Base-by-base conservation (phyloP, 2,329 filamentous ascomycete genomes). In the Trichoderma koningiopsis region DNA sequence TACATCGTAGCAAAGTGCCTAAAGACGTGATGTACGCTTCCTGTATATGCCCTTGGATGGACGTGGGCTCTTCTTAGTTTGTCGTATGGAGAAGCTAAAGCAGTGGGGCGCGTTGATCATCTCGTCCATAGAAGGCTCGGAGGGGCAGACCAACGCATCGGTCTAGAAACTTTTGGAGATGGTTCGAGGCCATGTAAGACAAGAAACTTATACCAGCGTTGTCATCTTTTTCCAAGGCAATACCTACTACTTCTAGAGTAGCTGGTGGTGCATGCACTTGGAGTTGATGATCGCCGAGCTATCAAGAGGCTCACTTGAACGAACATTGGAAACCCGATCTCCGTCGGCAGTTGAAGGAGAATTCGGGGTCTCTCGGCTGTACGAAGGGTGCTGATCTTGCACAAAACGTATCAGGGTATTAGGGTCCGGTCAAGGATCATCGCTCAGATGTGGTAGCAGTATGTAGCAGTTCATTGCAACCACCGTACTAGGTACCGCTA, bases 51-150 rank as follows among this genome's bases (percentile, higher is more conserved):
- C 43, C 6, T 31, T 22, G 11, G 49, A 55, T 22, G 61, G 37
- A 64, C 24, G 61, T 66, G 33, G 55, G 40, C 55, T 67, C 64
- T 37, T 19, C 55, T 59, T 52, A 37, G 55, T 56, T 52, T 59
- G 64, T 67, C 64, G 31, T 58, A 33, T 52, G 29, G 53, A n/a
- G 53, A 37, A 24, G 47, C 64, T 67, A 67, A 43, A n/a, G 24
- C 64, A 24, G 64, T 59, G 64, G 64, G 64, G 37, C 55, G 27
- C 40, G 64, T 59, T 67, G 64, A 67, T 67, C 64, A 52, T 67
- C 62, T 66, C 37, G 55, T 52, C 55, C 55, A 67, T 22, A 58
- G 24, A 58, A 22, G 29, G 8, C 58, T 65, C 62, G 53, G 53
- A 67, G 37, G 52, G 47, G 47, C 47, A 29, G 55, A 47, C 61